These are phyloP conservation scores for Albifimbria verrucaria DNA, from an alignment of 2,329 filamentous ascomycete species.

Conservation along the genomic window DNA sequence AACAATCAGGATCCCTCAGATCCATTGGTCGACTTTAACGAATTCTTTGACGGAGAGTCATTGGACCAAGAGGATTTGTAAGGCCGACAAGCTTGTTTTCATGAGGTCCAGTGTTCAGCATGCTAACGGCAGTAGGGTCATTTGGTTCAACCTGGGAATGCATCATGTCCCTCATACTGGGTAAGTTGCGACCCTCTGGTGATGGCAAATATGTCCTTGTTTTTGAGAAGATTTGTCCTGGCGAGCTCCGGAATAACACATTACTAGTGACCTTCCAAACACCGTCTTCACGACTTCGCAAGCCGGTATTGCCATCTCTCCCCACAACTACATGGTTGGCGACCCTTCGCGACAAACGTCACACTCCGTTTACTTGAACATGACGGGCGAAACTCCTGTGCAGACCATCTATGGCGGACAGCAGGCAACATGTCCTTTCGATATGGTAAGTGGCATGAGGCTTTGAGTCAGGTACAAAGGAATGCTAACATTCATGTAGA, in stretches of 20 bases:
- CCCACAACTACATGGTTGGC: slow-evolving; percentile 31
- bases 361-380: neutral
- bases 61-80: slow-evolving; percentile 31
- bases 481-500: neutral
- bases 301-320: slow-evolving; percentile 1
- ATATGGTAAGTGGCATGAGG: neutral
- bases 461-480: neutral
- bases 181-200: neutral
- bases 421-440: neutral
- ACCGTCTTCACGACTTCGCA: slow-evolving; percentile 24
- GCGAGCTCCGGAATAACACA: neutral
- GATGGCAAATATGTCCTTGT: neutral
- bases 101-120: too few species aligned
- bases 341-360: slow-evolving; percentile 1
- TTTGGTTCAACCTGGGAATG: slow-evolving; percentile 54
- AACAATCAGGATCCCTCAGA: slow-evolving; percentile 42
- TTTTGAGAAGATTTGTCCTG: too few species aligned
- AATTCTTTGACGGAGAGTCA: slow-evolving; percentile 40
- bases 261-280: slow-evolving; percentile 39
- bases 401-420: neutral
- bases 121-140: slow-evolving; percentile 23
- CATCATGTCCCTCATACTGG: slow-evolving; percentile 52
- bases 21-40: slow-evolving; percentile 45
- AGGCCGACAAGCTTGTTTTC: neutral
- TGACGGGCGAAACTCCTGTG: neutral